Conservation (phyloP, 768 basidiomycete genomes). For the Roridomyces roridus region DNA sequence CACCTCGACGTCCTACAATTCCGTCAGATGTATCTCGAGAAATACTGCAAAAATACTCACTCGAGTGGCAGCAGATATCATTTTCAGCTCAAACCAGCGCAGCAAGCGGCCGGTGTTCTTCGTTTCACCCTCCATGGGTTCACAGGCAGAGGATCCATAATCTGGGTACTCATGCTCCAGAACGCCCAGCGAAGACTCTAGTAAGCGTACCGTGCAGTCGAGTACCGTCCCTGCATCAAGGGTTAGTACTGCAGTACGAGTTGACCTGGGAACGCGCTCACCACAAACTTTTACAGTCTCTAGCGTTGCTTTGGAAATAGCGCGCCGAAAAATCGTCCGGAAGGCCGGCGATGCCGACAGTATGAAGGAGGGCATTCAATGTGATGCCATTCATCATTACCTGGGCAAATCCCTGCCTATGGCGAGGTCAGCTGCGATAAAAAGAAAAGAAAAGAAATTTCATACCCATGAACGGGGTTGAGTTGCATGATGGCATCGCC, state of each 20-base stretch:
- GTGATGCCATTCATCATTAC: slow-evolving; percentile 26
- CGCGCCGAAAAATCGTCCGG: slow-evolving; percentile 9
- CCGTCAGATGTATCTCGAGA: too few species aligned
- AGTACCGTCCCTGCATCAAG: slow-evolving; percentile 8
- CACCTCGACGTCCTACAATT: slow-evolving; percentile 16
- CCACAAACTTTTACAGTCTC: slow-evolving; percentile 14
- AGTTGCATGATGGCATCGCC: slow-evolving; percentile 27
- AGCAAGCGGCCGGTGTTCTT: slow-evolving; percentile 1
- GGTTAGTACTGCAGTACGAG: neutral
- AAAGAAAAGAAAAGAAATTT: neutral
- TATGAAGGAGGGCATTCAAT: slow-evolving; percentile 23
- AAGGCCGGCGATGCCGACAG: neutral
- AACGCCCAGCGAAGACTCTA: too few species aligned
- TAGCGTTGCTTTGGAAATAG: slow-evolving; percentile 14
- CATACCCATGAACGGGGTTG: slow-evolving; percentile 30
- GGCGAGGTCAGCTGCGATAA: neutral
- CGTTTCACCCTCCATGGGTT: slow-evolving; percentile 18
- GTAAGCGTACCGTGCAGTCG: slow-evolving; percentile 2
- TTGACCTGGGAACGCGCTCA: neutral
- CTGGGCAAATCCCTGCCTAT: slow-evolving; percentile 30
- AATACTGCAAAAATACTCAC: too few species aligned
- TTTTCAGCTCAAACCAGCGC: slow-evolving; percentile 8
- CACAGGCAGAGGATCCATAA: slow-evolving; percentile 16
- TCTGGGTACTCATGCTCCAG: too few species aligned
- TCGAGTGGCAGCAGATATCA: slow-evolving; percentile 4